Percentiles rank a stretch among this genome's conserved stretches.
Evolutionary conservation across 495 filamentous ascomycete genomes (phyloP).

Genomic region (Lichina pygmaea): DNA sequence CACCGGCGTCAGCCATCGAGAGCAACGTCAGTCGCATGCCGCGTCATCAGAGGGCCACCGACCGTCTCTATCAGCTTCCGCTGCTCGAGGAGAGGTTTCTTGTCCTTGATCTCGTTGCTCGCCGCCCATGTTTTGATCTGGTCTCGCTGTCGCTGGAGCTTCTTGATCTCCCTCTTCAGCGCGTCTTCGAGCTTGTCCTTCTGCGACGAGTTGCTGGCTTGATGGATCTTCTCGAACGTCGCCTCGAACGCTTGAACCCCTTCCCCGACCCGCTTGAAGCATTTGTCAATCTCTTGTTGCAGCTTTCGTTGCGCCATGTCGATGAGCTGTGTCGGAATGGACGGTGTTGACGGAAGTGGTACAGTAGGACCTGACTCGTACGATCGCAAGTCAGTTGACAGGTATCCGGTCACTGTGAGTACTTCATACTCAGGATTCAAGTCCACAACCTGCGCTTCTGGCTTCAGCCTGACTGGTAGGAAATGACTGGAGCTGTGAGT

Average conservation of each 20-base stretch:
- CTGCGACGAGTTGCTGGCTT: conserved; percentile 72
- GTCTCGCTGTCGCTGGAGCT: conserved; percentile 85
- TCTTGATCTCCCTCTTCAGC: conserved; percentile 98
- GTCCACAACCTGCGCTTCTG: too few species aligned
- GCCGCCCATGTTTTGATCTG: conserved; percentile 98
- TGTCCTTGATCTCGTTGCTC: conserved; percentile 96
- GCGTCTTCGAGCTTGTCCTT: conserved; percentile 96
- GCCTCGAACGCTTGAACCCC: conserved; percentile 77
- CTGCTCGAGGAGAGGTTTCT: conserved; percentile 77
- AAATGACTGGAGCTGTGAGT: too few species aligned
- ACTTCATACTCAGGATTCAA: too few species aligned
- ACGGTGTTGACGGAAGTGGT: too few species aligned
- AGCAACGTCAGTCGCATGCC: conserved; percentile 4
- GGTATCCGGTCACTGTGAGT: too few species aligned
- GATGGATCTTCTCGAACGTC: conserved; percentile 88
- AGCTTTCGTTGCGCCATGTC: conserved; percentile 86
- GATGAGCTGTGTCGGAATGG: not conserved
- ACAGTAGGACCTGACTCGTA: too few species aligned
- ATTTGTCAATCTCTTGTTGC: conserved; percentile 89
- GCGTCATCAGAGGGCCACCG: conserved; percentile 6
- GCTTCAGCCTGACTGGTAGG: too few species aligned
- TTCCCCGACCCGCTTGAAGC: conserved; percentile 89
- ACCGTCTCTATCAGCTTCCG: conserved; percentile 91
- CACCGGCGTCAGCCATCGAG: not conserved
- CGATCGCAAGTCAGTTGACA: too few species aligned